Conservation (phyloP, 345 rosid genomes). For the Dimocarpus longan region DNA sequence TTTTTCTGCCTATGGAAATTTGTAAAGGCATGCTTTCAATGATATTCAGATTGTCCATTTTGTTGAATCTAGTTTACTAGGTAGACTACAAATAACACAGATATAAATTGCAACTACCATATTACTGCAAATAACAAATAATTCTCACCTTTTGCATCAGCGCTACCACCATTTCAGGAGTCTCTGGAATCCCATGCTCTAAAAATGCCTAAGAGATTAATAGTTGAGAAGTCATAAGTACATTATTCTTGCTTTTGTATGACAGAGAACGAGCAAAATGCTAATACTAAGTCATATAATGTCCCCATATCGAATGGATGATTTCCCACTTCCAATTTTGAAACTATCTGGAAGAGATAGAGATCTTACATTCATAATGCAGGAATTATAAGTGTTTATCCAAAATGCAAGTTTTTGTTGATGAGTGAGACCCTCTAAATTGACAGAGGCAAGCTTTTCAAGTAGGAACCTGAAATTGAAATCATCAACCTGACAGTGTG, state of each 20-base stretch:
- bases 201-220: conserved; percentile 59
- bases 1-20: not conserved
- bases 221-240: conserved; percentile 6
- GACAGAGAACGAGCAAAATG: not conserved
- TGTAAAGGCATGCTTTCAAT: not conserved
- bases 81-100: not conserved
- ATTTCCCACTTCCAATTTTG: not conserved
- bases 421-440: conserved; percentile 71
- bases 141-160: conserved; percentile 79
- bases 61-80: not conserved
- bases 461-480: conserved; percentile 57
- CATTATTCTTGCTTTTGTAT: conserved; percentile 4
- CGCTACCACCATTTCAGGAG: conserved; percentile 79
- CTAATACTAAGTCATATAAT: not conserved
- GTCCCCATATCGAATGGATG: not conserved
- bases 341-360: not conserved
- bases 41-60: not conserved
- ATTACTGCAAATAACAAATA: not conserved
- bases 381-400: conserved; percentile 89
- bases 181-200: conserved; percentile 77
- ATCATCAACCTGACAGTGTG: conserved; percentile 17
- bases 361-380: conserved; percentile 77
- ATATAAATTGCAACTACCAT: not conserved
- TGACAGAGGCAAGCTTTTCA: conserved; percentile 69
- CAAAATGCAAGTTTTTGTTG: conserved; percentile 97